These are phyloP conservation scores for Colletotrichum tropicicola DNA, from an alignment of 2,329 filamentous ascomycete species.

Conservation along the genomic window DNA sequence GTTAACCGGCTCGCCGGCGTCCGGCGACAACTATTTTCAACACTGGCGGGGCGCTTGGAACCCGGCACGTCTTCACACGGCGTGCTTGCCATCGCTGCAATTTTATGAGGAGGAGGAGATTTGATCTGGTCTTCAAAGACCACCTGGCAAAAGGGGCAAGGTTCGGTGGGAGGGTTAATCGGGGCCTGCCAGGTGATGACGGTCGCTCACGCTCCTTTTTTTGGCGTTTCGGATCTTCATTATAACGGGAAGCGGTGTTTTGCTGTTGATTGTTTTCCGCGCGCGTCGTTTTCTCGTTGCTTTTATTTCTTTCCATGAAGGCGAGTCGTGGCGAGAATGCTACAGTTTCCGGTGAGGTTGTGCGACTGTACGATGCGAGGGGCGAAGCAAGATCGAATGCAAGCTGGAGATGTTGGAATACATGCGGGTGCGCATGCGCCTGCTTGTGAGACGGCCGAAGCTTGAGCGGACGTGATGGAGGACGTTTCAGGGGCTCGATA, in stretches of 20 bases:
- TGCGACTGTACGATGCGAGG: slow-evolving; percentile 29
- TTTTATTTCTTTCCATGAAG: neutral
- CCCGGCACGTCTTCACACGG: neutral
- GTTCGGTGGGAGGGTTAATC: slow-evolving; percentile 11
- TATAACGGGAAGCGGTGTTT: slow-evolving; percentile 29
- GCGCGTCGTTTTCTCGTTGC: neutral
- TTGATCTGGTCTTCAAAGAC: slow-evolving; percentile 13
- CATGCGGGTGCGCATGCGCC: slow-evolving; percentile 12
- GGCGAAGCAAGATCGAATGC: slow-evolving; percentile 16
- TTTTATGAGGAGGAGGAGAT: neutral
- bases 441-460: neutral
- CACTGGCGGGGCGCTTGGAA: neutral
- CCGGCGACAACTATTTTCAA: neutral
- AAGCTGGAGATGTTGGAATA: slow-evolving; percentile 15
- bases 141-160: slow-evolving; percentile 19
- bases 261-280: slow-evolving; percentile 16
- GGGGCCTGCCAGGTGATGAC: slow-evolving; percentile 18
- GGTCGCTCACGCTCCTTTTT: slow-evolving; percentile 31
- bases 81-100: neutral
- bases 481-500: neutral
- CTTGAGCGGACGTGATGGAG: neutral
- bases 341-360: slow-evolving; percentile 20
- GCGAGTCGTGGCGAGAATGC: slow-evolving; percentile 1
- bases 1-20: neutral
- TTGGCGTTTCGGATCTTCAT: slow-evolving; percentile 26